Percentiles rank a stretch among this genome's conserved stretches.
phyloP scores from a whole-genome alignment of 441 rosid genomes.

The Corymbia calophylla region DNA sequence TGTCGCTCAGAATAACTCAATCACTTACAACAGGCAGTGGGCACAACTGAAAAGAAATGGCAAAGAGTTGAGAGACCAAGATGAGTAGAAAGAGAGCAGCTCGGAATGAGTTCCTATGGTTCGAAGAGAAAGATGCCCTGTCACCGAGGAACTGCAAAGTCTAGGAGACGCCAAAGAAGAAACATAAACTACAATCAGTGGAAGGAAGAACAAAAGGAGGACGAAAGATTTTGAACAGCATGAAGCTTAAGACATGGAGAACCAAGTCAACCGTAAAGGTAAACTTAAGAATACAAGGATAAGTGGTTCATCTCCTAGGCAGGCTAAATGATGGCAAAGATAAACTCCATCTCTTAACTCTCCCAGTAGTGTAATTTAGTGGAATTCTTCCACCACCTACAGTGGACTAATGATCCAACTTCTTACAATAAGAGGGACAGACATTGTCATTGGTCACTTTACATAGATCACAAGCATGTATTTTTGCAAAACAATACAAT shows the following conservation, averaged over 20 bases:
- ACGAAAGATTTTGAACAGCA: background rate
- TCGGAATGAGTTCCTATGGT: background rate
- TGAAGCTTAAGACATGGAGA: background rate
- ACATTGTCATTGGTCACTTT: background rate
- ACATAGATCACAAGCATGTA: background rate
- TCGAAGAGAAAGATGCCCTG: conserved; percentile 9
- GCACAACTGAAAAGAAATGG: background rate
- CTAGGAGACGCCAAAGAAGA: conserved; percentile 39
- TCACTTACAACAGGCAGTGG: background rate
- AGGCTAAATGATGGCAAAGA: background rate
- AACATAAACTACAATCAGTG: conserved; percentile 22
- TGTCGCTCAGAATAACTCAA: background rate
- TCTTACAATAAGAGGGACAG: background rate
- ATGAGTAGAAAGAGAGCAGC: conserved; percentile 3
- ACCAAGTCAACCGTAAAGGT: background rate
- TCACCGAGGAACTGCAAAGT: conserved; percentile 94
- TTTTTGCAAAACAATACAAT: background rate
- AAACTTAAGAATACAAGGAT: background rate
- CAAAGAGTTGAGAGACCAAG: conserved; percentile 1
- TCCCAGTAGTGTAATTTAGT: background rate
- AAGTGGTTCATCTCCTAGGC: background rate
- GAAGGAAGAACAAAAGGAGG: conserved; percentile 1
- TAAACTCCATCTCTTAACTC: background rate
- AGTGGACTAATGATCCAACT: background rate
- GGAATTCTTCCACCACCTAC: background rate